Conservation (phyloP, 306 rosid species). For the Castanopsis chinensis region DNA sequence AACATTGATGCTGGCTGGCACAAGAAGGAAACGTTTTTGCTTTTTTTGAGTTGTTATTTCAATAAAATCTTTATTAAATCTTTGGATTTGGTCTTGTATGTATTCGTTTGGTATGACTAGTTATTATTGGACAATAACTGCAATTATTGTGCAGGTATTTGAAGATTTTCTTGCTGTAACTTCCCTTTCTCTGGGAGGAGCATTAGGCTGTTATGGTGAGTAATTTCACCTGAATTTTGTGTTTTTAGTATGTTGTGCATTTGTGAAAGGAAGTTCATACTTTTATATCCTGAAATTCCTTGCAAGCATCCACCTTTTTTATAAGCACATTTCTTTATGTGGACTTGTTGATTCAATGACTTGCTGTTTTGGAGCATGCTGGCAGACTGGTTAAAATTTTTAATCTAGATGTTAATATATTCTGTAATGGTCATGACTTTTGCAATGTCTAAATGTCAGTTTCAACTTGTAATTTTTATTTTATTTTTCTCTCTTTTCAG, state of each 20-base stretch:
- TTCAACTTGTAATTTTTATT: neutral
- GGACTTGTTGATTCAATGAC: neutral
- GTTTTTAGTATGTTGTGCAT: neutral
- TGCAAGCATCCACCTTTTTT: neutral
- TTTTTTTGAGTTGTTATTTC: neutral
- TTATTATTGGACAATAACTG: constrained; percentile 13
- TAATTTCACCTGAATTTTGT: neutral
- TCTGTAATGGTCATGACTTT: neutral
- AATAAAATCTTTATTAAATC: neutral
- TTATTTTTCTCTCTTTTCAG: neutral
- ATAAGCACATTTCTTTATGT: neutral
- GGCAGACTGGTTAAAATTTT: neutral
- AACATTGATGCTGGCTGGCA: neutral
- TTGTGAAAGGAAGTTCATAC: neutral
- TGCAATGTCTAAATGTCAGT: neutral
- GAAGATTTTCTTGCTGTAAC: constrained; percentile 47
- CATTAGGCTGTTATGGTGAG: constrained; percentile 69
- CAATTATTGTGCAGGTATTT: constrained; percentile 49
- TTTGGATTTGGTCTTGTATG: neutral
- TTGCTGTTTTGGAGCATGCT: neutral
- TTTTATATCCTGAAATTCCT: neutral
- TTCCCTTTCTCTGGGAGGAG: constrained; percentile 48
- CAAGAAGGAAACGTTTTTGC: neutral
- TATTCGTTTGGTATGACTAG: neutral
- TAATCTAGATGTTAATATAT: neutral